phyloP scores from a whole-genome alignment of 306 rosid species.

The Arachis stenosperma region DNA sequence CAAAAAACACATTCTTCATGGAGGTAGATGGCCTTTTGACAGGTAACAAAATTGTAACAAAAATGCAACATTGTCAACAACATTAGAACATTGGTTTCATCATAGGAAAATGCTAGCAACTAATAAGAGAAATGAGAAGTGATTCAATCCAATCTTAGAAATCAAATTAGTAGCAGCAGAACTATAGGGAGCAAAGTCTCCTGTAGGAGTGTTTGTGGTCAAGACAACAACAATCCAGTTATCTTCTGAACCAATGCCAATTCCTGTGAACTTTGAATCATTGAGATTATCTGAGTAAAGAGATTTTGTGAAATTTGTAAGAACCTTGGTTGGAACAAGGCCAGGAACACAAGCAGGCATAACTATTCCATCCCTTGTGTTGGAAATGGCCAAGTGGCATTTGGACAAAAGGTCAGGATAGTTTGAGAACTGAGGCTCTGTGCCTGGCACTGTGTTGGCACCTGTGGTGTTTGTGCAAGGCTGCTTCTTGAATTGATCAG shows the following conservation, averaged over 20 bases:
- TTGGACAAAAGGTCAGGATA: constrained; percentile 66
- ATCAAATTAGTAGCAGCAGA: constrained; percentile 48
- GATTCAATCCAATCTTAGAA: constrained; percentile 50
- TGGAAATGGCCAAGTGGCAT: constrained; percentile 72
- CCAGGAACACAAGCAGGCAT: constrained; percentile 90
- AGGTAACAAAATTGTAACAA: constrained; percentile 39
- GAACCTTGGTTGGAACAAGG: constrained; percentile 60
- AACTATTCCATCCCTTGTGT: constrained; percentile 71
- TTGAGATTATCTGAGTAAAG: constrained; percentile 75
- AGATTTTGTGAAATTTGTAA: constrained; percentile 76
- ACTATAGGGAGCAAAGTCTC: constrained; percentile 59
- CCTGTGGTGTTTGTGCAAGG: constrained; percentile 92
- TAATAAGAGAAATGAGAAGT: constrained; percentile 50
- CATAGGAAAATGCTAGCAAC: constrained; percentile 47
- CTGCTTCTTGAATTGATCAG: constrained; percentile 79
- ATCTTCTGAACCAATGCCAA: constrained; percentile 76
- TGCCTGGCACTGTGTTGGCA: constrained; percentile 86
- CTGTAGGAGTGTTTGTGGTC: constrained; percentile 72
- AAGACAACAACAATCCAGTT: constrained; percentile 82
- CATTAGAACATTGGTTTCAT: constrained; percentile 40
- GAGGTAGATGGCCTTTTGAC: constrained; percentile 7
- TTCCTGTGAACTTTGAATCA: constrained; percentile 68
- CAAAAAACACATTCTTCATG: constrained; percentile 13
- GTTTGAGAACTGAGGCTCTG: constrained; percentile 77
- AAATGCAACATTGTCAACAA: constrained; percentile 26